These are phyloP conservation scores for Penicillium subrubescens DNA, from an alignment of 495 filamentous ascomycete genomes.

Conservation along the genomic window DNA sequence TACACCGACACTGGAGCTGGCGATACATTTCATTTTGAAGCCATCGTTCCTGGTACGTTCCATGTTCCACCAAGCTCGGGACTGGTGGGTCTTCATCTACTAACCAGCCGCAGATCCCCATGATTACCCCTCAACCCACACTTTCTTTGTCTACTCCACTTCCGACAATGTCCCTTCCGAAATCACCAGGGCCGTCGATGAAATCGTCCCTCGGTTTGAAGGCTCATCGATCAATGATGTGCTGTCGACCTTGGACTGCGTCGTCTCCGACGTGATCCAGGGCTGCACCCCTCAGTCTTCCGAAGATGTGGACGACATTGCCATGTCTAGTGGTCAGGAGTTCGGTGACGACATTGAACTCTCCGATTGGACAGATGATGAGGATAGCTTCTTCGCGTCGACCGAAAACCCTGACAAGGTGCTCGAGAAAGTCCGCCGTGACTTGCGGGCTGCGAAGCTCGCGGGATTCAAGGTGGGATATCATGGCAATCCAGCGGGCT, in stretches of 20 bases:
- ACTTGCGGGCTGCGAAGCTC: conserved; percentile 61
- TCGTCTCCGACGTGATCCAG: conserved; percentile 35
- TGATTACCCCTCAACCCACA: conserved; percentile 66
- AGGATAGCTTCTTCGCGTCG: conserved; percentile 36
- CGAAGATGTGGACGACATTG: background rate
- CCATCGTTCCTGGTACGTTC: conserved; percentile 56
- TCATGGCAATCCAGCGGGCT: conserved; percentile 53
- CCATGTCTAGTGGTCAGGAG: conserved; percentile 13
- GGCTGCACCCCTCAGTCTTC: conserved; percentile 14
- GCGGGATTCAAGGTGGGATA: conserved; percentile 79
- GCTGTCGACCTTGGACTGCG: conserved; percentile 41
- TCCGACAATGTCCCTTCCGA: conserved; percentile 48
- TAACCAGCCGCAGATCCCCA: conserved; percentile 48
- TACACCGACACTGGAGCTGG: conserved; percentile 34
- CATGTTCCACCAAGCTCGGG: background rate
- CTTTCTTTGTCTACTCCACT: conserved; percentile 60
- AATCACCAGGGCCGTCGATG: conserved; percentile 51
- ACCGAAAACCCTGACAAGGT: conserved; percentile 24
- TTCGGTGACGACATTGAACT: conserved; percentile 20
- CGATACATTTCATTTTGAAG: conserved; percentile 50
- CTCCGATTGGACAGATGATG: conserved; percentile 37
- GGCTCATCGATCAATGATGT: conserved; percentile 35
- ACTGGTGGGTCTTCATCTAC: background rate
- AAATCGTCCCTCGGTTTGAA: conserved; percentile 24
- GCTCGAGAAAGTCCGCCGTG: conserved; percentile 52